Percentiles rank a stretch among this genome's conserved stretches.
Conservation (phyloP, 768 basidiomycete species). For the Russula sp. region DNA sequence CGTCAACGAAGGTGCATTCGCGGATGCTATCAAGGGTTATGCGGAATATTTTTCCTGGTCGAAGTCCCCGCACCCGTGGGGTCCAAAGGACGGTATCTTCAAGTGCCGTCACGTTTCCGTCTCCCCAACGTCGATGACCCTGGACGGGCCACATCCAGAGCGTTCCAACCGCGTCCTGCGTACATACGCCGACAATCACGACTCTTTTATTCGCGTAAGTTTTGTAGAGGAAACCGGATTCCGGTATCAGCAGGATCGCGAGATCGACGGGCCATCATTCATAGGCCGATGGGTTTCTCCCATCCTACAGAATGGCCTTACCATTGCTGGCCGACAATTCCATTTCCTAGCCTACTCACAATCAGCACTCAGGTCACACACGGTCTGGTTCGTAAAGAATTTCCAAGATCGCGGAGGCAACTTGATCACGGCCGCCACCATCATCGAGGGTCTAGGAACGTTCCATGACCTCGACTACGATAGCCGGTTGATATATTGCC, state of each 20-base stretch:
- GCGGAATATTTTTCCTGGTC: constrained; percentile 27
- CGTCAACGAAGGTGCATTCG: constrained; percentile 14
- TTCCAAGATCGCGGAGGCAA: constrained; percentile 41
- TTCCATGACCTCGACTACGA: constrained; percentile 52
- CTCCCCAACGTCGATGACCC: constrained; percentile 52
- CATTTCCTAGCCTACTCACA: constrained; percentile 70
- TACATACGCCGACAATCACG: constrained; percentile 45
- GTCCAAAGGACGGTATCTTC: constrained; percentile 36
- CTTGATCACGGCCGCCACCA: constrained; percentile 43
- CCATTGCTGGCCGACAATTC: constrained; percentile 54
- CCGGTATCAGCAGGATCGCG: constrained; percentile 54
- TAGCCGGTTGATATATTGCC: constrained; percentile 50
- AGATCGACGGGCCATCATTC: constrained; percentile 52
- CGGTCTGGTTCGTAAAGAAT: constrained; percentile 61
- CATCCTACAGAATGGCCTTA: constrained; percentile 46
- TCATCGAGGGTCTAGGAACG: constrained; percentile 54
- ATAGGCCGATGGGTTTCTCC: constrained; percentile 48
- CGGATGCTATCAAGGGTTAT: constrained; percentile 34
- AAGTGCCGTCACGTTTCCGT: constrained; percentile 48
- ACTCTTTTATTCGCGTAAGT: constrained; percentile 59
- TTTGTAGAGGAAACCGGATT: constrained; percentile 59
- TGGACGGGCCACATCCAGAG: constrained; percentile 56
- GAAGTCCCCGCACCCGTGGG: background rate
- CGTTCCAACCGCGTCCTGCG: constrained; percentile 63
- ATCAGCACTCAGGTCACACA: constrained; percentile 60